Evolutionary conservation across 768 basidiomycete species (phyloP), one percentile per base, ranked within the genome.

Genomic region (Pulveroboletus sp.): DNA sequence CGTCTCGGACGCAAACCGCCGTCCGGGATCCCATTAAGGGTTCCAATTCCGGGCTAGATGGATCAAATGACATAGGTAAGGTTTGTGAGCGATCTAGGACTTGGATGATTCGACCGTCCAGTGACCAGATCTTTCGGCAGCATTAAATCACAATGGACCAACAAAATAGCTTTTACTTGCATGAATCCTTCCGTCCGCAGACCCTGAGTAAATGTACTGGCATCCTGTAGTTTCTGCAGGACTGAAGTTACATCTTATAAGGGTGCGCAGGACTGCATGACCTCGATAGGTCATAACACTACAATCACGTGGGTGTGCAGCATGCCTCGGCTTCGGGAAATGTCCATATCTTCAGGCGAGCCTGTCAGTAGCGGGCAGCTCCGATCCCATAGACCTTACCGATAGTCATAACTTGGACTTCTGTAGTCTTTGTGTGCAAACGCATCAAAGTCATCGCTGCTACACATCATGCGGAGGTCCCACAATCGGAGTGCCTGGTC

Each of bases 201-300:
- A 90, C 21, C 95, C 95, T 19, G 93, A 94, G 67, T 97, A 98
- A 36, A 99, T 80, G 69, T 98, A 99, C 57, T 88, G 89, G 49
- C 81, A 78, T 9, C 94, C 93, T 7, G 97, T 99, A 5, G 92
- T 93, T 65, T 93, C 88, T 5, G 76, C 75, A 19, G 97, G 97
- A 57, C 92, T 94, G 71, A 98, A 99, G 70, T 97, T 87, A 64
- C 94, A 97, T 47, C 97, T 79, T 57, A 99, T 97, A 47, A 99
- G 80, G 0, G 97, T 99, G 36, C 87, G 79, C 36, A 95, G 69
- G 20, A 98, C 92, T 11, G 82, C 74, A 63, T 98, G 97, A 2
- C 97, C 97, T 36, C 90, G 79, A 66, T 91, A 99, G 2, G 90
- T 87, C 94, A 95, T 95, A 29, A 98, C 85, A 57, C 90, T 94